Evolutionary conservation across 805 yeast species (phyloP), one percentile per base, ranked within the genome.

Genomic region (Blastobotrys parvus): DNA sequence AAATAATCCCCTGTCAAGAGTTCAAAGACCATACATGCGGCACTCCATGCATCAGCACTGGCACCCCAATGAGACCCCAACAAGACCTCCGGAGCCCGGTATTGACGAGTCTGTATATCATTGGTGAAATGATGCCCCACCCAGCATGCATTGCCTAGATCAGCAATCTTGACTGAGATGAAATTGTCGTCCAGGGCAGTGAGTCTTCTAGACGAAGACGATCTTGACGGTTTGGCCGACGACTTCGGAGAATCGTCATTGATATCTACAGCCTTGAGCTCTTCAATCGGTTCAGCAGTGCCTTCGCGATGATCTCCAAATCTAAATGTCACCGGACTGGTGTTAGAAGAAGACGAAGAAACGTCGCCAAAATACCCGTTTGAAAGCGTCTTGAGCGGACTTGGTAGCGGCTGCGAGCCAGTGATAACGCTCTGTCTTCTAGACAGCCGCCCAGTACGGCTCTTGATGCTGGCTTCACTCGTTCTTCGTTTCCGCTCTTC

Each of bases 1-100:
- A 92, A 63, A 56, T 89, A 89, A 62, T 90, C 97, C 2, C 97
- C 97, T 0, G 98, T 90, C 35, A 90, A 63, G 19, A 92, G 70
- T 65, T 92, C 98, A 64, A 92, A 92, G 1, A 84, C 70, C 55
- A 92, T 65, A 64, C 97, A 89, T 0, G 94, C 97, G 55, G 84
- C 70, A n/a, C 95, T 84, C 98, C 98, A 92, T 38, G 90, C 74
- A 63, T 92, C 98, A 1, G 94, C 81, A 43, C 90, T 79, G 41
- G 95, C 88, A 1, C 98, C 98, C 98, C 98, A 92, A 25, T 75
- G 70, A 7, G 83, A 75, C 0, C 94, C 92, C 16, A 83, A 55
- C 13, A 84, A 62, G 3, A 82, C 84, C 57, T 90, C 98, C 1
- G 97, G 97, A 0, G 96, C 77, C 36, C 98, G 71, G 61, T 88